phyloP scores from a whole-genome alignment of 2,329 filamentous ascomycete genomes.

The Balansia obtecta region DNA sequence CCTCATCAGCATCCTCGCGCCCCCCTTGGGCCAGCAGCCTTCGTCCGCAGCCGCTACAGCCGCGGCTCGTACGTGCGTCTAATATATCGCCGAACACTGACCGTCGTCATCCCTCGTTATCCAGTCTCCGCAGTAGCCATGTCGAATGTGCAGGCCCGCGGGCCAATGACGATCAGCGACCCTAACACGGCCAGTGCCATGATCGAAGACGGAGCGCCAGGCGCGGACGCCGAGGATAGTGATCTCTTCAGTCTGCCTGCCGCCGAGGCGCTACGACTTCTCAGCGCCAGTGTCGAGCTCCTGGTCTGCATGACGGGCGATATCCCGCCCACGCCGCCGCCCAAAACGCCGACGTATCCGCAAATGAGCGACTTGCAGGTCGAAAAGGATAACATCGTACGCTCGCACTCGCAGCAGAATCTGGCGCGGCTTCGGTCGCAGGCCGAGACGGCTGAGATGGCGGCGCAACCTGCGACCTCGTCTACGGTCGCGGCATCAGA shows the following conservation, averaged over 20 bases:
- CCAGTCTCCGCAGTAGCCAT: background rate
- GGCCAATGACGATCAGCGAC: background rate
- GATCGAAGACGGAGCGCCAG: slow-evolving; percentile 13
- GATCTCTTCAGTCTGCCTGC: slow-evolving; percentile 65
- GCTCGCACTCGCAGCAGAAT: slow-evolving; percentile 44
- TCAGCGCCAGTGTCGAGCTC: slow-evolving; percentile 60
- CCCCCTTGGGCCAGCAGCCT: background rate
- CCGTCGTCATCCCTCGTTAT: background rate
- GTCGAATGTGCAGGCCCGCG: background rate
- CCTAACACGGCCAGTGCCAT: slow-evolving; percentile 5
- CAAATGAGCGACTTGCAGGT: slow-evolving; percentile 52
- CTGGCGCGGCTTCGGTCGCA: slow-evolving; percentile 32
- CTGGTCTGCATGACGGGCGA: slow-evolving; percentile 65
- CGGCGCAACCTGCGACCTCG: slow-evolving; percentile 7
- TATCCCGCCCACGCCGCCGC: slow-evolving; percentile 66
- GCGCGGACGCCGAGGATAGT: slow-evolving; percentile 27
- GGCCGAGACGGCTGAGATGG: slow-evolving; percentile 21
- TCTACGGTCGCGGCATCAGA: background rate
- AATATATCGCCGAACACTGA: background rate
- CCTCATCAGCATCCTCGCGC: background rate
- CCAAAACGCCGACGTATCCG: slow-evolving; percentile 49
- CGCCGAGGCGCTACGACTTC: slow-evolving; percentile 62
- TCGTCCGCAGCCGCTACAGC: too few species aligned
- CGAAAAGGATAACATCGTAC: slow-evolving; percentile 48
- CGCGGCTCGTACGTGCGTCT: background rate